Evolutionary conservation across 371 early-diverging fungal genomes (phyloP), one percentile per base, ranked within the genome.

Genomic region (Actinomortierella ambigua): DNA sequence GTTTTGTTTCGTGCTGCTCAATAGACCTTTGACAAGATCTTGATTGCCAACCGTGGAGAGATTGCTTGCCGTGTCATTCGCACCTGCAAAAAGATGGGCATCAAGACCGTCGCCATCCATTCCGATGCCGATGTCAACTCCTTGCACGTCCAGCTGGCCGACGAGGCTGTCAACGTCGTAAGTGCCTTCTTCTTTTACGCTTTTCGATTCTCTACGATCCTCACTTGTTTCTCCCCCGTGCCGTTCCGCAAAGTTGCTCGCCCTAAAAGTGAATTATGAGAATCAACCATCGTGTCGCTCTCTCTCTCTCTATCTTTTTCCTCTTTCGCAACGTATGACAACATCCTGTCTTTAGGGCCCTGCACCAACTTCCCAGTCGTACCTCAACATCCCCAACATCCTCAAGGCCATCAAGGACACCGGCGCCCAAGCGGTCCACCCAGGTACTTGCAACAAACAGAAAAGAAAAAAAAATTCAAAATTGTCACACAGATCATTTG

Each of bases 31-130:
- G 84, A 93, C 83, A 98, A 98, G 81, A 94, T 98, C 53, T 85
- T 98, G 50, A 90, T 98, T 64, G 98, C 98, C 42, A 98, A 98
- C 82, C 88, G 98, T 56, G 98, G 98, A 60, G 98, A 98, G 79
- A 97, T 96, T 60, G 96, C 98, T 1, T 90, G 93, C 79, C 87
- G 97, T 56, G 92, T 98, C 44, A 95, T 96, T 70, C 86, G 87
- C 53, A 94, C 96, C 1, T 93, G 90, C 62, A 82, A 80, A 62
- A 86, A 87, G 63, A 79, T 93, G 80, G 89, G 90, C 41, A 93
- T 98, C 71, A 87, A 92, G 64, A 95, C 97, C 2, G 96, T 96
- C 0, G 96, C 96, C 27, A 91, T 98, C 42, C 95, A 95, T 82
- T 92, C 92, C 11, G 96, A 96, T 67, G 95, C 95, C 39, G 94